Evolutionary conservation across 768 basidiomycete species (phyloP).

Genomic region (Strobilomyces dryophilus): DNA sequence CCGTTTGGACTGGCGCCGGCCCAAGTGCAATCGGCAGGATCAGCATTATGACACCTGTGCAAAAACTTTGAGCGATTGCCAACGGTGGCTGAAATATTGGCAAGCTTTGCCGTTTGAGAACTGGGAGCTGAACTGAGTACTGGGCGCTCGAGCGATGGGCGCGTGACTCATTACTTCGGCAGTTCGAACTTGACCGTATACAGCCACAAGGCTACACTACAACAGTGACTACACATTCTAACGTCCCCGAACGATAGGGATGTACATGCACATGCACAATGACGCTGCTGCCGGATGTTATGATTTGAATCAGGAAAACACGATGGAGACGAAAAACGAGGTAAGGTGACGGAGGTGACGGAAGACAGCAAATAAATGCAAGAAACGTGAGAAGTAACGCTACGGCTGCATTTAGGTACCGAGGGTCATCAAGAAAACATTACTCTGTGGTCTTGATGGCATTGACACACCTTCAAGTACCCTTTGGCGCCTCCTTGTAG

Average conservation of each 20-base stretch:
- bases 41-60: conserved; percentile 9
- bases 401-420: background rate
- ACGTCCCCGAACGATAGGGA: conserved; percentile 23
- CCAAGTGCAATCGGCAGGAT: background rate
- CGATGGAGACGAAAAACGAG: conserved; percentile 9
- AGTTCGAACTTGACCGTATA: conserved; percentile 2
- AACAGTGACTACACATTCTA: conserved; percentile 26
- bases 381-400: background rate
- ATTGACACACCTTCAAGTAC: conserved; percentile 23
- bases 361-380: conserved; percentile 16
- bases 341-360: conserved; percentile 1
- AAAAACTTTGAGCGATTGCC: background rate
- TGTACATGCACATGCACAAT: conserved; percentile 26
- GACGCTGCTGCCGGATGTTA: conserved; percentile 16
- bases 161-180: conserved; percentile 5
- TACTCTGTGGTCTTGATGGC: background rate
- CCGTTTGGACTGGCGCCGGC: background rate
- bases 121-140: background rate
- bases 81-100: conserved; percentile 10
- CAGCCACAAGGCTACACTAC: conserved; percentile 22
- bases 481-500: conserved; percentile 85
- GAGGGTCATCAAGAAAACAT: background rate
- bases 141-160: background rate
- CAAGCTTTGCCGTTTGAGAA: background rate
- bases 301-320: conserved; percentile 13